Evolutionary conservation across 768 basidiomycete species (phyloP).

Genomic region (Hirschioporus abietinus): DNA sequence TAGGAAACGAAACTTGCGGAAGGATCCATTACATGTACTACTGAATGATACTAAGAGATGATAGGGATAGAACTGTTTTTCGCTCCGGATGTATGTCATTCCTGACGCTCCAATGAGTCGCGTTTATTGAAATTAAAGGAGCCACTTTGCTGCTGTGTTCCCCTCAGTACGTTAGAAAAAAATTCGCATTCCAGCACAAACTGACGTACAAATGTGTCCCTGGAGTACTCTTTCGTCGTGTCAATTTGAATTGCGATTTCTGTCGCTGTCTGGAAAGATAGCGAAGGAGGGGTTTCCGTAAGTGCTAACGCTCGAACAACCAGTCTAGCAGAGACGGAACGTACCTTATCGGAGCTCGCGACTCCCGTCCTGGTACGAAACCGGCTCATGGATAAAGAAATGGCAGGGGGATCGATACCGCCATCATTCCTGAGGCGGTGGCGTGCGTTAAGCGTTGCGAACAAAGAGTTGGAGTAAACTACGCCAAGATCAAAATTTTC

Average conservation of each 20-base stretch:
- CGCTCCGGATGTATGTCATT: background rate
- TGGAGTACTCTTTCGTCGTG: conserved; percentile 43
- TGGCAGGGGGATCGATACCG: background rate
- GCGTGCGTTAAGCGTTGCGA: conserved; percentile 48
- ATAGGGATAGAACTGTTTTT: too few species aligned
- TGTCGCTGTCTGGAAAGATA: conserved; percentile 29
- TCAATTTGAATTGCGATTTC: conserved; percentile 64
- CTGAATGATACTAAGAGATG: too few species aligned
- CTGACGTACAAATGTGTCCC: background rate
- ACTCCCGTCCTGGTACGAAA: conserved; percentile 2
- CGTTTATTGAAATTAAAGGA: background rate
- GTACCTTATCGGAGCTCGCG: background rate
- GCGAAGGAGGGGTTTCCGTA: conserved; percentile 23
- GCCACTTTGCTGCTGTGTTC: background rate
- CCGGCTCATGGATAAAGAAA: background rate
- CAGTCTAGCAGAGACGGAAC: conserved; percentile 32
- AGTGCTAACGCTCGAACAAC: conserved; percentile 41
- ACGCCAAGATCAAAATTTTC: conserved; percentile 5
- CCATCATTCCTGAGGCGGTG: conserved; percentile 14
- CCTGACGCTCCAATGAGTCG: background rate
- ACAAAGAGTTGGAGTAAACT: conserved; percentile 53
- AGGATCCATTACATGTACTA: too few species aligned
- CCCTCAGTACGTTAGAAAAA: background rate
- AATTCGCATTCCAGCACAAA: background rate
- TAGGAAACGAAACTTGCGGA: too few species aligned